These are phyloP conservation scores for Iodosphaeria phyllophila DNA, from an alignment of 2,329 filamentous ascomycete genomes.

Conservation along the genomic window DNA sequence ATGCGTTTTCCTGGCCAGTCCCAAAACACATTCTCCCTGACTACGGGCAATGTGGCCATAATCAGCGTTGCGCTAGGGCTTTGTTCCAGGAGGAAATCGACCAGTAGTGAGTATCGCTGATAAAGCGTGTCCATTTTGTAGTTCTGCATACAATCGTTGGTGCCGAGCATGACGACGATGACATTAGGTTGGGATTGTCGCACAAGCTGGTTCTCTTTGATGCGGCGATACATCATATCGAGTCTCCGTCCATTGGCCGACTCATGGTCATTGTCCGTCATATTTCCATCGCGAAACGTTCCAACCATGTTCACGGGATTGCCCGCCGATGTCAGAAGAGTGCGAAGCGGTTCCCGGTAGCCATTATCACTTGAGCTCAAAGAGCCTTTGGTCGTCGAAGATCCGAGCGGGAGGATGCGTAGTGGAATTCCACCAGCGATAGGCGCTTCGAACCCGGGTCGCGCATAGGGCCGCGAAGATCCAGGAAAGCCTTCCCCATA, in stretches of 20 bases:
- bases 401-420: conserved; percentile 10
- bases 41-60: conserved; percentile 9
- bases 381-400: conserved; percentile 10
- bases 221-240: conserved; percentile 7
- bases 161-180: conserved; percentile 8
- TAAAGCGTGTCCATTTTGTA: conserved; percentile 8
- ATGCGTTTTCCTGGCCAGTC: too few relatives aligned
- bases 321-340: conserved; percentile 6
- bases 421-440: conserved; percentile 15
- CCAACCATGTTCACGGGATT: conserved; percentile 10
- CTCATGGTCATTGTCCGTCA: conserved; percentile 10
- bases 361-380: conserved; percentile 8
- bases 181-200: conserved; percentile 8
- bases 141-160: conserved; percentile 10
- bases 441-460: conserved; percentile 4
- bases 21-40: too few relatives aligned
- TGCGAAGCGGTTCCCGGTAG: conserved; percentile 9
- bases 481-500: too few relatives aligned
- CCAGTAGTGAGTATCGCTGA: conserved; percentile 8
- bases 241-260: conserved; percentile 9
- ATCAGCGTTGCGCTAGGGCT: conserved; percentile 8
- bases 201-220: conserved; percentile 7
- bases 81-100: conserved; percentile 7
- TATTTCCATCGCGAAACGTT: conserved; percentile 7
- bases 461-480: too few relatives aligned